Conservation (phyloP, 2,329 filamentous ascomycete genomes). For the Fusarium sp. region DNA sequence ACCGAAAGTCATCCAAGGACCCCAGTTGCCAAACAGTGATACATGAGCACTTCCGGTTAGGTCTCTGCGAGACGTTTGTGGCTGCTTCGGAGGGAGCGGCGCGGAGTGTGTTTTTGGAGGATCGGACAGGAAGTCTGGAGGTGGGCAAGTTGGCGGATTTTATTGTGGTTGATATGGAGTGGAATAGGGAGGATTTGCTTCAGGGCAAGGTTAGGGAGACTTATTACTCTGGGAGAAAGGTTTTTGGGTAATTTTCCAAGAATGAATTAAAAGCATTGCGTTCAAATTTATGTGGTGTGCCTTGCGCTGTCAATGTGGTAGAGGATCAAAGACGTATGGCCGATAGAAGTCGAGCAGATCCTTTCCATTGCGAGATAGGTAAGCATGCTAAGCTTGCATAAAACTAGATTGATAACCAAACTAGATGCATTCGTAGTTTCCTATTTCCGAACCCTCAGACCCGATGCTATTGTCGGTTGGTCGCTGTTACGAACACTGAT, state of each 20-base stretch:
- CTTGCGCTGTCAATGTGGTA: background rate
- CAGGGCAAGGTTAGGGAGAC: background rate
- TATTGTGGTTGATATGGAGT: slow-evolving; percentile 58
- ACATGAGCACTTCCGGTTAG: slow-evolving; percentile 63
- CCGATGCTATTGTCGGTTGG: too few species aligned
- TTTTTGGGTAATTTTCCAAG: background rate
- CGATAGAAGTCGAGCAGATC: too few species aligned
- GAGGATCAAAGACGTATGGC: background rate
- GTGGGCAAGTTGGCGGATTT: slow-evolving; percentile 66
- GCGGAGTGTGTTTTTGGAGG: slow-evolving; percentile 62
- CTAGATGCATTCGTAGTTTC: too few species aligned
- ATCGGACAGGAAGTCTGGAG: slow-evolving; percentile 60
- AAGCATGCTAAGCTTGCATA: too few species aligned
- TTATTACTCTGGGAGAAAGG: background rate
- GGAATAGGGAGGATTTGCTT: slow-evolving; percentile 47
- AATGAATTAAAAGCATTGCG: background rate
- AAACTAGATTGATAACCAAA: too few species aligned
- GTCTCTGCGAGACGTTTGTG: slow-evolving; percentile 61
- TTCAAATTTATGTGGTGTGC: background rate
- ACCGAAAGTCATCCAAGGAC: slow-evolving; percentile 64
- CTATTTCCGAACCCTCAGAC: too few species aligned
- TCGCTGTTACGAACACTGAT: too few species aligned
- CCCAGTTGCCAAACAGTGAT: slow-evolving; percentile 54
- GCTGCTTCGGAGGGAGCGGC: slow-evolving; percentile 65
- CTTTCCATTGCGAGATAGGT: too few species aligned